Conservation (phyloP, 2,329 filamentous ascomycete genomes). For the Cladosporium velox region DNA sequence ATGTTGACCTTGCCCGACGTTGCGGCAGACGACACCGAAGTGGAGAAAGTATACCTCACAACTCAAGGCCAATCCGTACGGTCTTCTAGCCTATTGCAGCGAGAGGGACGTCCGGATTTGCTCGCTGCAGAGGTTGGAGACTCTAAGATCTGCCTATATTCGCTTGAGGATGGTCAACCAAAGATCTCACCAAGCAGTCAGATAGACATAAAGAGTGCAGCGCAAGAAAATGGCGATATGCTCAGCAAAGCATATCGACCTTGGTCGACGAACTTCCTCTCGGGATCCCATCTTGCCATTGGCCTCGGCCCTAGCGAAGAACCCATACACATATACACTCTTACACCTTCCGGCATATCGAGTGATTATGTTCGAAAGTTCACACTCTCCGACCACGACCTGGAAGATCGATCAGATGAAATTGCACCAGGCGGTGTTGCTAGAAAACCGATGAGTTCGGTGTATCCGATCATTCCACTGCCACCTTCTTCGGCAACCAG, state of each 20-base stretch:
- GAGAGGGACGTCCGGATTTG: constrained; percentile 35
- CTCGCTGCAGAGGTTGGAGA: constrained; percentile 57
- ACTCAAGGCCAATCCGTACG: constrained; percentile 50
- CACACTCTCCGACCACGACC: constrained; percentile 32
- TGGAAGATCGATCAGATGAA: constrained; percentile 24
- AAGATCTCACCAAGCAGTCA: constrained; percentile 42
- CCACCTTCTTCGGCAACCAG: constrained; percentile 32
- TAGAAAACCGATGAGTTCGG: constrained; percentile 41
- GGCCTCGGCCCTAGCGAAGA: constrained; percentile 49
- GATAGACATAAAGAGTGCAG: constrained; percentile 32
- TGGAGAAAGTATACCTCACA: constrained; percentile 43
- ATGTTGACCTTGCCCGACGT: constrained; percentile 35
- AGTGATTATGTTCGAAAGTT: constrained; percentile 44
- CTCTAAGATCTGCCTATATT: constrained; percentile 39
- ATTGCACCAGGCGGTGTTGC: constrained; percentile 15
- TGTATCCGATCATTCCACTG: constrained; percentile 51
- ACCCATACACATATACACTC: constrained; percentile 52
- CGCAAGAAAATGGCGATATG: constrained; percentile 1
- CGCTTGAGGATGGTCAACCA: constrained; percentile 27
- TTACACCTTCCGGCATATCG: constrained; percentile 49
- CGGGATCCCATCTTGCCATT: constrained; percentile 52
- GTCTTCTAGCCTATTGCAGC: constrained; percentile 40
- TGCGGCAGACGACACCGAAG: constrained; percentile 23
- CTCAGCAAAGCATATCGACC: constrained; percentile 33
- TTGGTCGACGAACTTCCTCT: constrained; percentile 58